These are phyloP conservation scores for Typha latifolia DNA, from an alignment of 176 grass and related monocot genomes.

Conservation along the genomic window DNA sequence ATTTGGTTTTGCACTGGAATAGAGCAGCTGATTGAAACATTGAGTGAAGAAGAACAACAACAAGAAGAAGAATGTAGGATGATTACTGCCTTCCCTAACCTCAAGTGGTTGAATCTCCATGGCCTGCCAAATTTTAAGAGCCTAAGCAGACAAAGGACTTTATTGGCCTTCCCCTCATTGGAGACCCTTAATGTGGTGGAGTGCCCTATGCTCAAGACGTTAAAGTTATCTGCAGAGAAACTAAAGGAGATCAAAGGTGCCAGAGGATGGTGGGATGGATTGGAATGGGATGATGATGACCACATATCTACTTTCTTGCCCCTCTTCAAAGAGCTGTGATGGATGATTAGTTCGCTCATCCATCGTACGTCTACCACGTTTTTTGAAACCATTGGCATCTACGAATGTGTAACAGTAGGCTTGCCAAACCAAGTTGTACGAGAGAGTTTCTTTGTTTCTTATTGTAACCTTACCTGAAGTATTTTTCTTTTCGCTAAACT, in stretches of 20 bases:
- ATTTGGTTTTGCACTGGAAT: conserved; percentile 58
- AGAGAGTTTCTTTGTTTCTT: no score
- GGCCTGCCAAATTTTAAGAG: conserved; percentile 39
- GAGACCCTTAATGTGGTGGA: conserved; percentile 51
- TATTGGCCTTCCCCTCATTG: conserved; percentile 43
- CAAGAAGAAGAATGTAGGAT: not conserved
- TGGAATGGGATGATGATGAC: conserved; percentile 76
- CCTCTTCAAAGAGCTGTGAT: conserved; percentile 23
- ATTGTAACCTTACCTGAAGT: no score
- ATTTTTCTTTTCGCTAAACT: no score
- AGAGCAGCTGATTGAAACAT: conserved; percentile 45
- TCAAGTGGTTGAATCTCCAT: conserved; percentile 50
- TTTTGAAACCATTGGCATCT: no score
- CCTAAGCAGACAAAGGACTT: conserved; percentile 35
- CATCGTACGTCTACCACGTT: no score
- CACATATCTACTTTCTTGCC: conserved; percentile 37
- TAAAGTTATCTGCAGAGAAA: conserved; percentile 29
- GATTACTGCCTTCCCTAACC: conserved; percentile 61
- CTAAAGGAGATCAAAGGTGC: conserved; percentile 38
- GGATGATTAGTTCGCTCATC: no score
- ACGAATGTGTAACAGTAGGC: no score
- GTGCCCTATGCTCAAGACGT: conserved; percentile 53
- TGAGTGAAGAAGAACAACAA: conserved; percentile 14
- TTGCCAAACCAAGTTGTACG: no score
- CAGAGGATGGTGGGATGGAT: conserved; percentile 49